Base-by-base conservation (phyloP, 345 rosid genomes). In the Aquilaria yunnanensis region DNA sequence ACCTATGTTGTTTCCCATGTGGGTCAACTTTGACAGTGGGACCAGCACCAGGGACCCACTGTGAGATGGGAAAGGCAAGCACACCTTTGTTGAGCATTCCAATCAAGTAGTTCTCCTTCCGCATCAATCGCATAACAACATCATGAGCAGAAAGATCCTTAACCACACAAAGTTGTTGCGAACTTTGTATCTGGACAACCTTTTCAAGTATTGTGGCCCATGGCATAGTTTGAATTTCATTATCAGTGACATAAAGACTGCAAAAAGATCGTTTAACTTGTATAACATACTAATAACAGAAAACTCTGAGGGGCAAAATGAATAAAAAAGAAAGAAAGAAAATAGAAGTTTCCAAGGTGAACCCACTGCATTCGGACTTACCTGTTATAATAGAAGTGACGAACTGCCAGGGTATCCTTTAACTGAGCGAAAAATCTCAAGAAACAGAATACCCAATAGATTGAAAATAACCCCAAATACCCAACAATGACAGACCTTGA, bases 111-210 rank as follows among this genome's bases (percentile, higher is more conserved):
- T 95, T 95, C 72, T 95, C 99, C 78, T 95, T 95, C 67, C 98
- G 81, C 99, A 95, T 89, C 79, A 95, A 75, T 59, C 99, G 87
- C 99, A 91, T 85, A 48, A 95, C 77, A 37, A 95, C 70, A 63
- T 91, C 99, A 77, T 95, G 98, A 70, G 97, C 94, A 62, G 97
- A 89, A 61, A 95, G 97, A 77, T 95, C 95, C 81, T 91, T 91
- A 48, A 91, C 97, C 57, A 95, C 89, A 74, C 98, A 95, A 14
- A 95, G 88, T 62, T 83, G 78, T 55, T 85, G 87, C 2, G 92
- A 80, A 72, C 76, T 81, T 78, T 91, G 99, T 65, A 95, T 69
- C 59, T 65, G 80, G 62, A 91, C 97, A 73, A 91, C 94, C 83
- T 85, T 91, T 59, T 91, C 99, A 63, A 95, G 90, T 51, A 95